A percentile compares a stretch with the other conserved stretches of the same genome.
phyloP scores from a whole-genome alignment of 2,329 filamentous ascomycete genomes.

The Chaetomium olivaceum region DNA sequence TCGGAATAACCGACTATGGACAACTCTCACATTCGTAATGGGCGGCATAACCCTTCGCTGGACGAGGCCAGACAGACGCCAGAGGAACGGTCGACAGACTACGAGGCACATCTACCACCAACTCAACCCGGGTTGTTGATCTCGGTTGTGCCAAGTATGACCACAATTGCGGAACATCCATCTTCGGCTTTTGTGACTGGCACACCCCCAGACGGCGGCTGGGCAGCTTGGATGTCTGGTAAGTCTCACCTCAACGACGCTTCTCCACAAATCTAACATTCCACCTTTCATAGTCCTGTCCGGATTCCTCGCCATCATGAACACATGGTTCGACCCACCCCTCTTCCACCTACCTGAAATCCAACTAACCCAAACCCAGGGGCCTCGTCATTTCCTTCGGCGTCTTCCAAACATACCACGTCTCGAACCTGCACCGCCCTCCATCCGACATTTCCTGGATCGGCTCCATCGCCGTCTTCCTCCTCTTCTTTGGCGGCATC shows the following conservation, averaged over 20 bases:
- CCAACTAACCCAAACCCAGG: constrained; percentile 24
- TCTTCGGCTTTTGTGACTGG: too few relatives aligned
- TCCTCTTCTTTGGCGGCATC: not conserved
- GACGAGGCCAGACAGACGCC: too few relatives aligned
- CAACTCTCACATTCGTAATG: too few relatives aligned
- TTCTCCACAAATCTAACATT: not conserved
- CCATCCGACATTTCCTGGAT: constrained; percentile 53
- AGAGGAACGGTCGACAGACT: too few relatives aligned
- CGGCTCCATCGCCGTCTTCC: constrained; percentile 52
- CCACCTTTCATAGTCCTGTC: not conserved
- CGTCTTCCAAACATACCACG: constrained; percentile 56
- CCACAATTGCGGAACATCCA: too few relatives aligned
- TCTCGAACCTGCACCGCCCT: constrained; percentile 40
- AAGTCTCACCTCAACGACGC: not conserved
- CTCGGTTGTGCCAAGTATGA: too few relatives aligned
- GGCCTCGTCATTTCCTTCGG: constrained; percentile 56
- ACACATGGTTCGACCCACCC: not conserved
- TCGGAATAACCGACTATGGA: too few relatives aligned
- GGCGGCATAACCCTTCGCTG: too few relatives aligned
- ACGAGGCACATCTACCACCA: too few relatives aligned
- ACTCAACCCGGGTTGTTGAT: too few relatives aligned
- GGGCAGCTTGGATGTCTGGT: not conserved
- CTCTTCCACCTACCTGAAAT: not conserved
- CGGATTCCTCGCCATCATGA: not conserved
- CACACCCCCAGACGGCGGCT: not conserved